phyloP scores from a whole-genome alignment of 1,284 basidiomycete genomes.

The Microbotryum silenes-acaulis region DNA sequence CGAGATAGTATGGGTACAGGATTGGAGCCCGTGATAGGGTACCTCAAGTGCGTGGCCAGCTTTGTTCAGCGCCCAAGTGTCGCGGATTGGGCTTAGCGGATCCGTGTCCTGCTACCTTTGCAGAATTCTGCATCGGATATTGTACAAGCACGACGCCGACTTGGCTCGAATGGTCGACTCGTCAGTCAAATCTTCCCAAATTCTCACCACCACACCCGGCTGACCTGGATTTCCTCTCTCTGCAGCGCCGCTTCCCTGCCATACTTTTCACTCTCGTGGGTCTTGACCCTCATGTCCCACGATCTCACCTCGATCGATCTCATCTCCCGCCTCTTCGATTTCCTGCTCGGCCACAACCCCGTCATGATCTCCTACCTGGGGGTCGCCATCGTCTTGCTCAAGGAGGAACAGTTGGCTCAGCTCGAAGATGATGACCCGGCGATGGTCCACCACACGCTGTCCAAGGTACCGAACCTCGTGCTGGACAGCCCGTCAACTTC shows the following conservation, averaged over 20 bases:
- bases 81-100: not conserved
- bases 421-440: constrained; percentile 29
- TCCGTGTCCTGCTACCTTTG: not conserved
- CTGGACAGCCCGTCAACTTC: not conserved
- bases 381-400: constrained; percentile 15
- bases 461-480: constrained; percentile 28
- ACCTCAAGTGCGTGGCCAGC: constrained; percentile 29
- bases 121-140: constrained; percentile 30
- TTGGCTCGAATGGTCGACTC: constrained; percentile 25
- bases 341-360: constrained; percentile 36
- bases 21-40: constrained; percentile 37
- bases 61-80: not conserved
- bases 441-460: constrained; percentile 31
- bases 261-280: constrained; percentile 38
- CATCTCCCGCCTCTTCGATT: constrained; percentile 36
- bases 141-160: constrained; percentile 25
- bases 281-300: constrained; percentile 37
- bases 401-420: not conserved
- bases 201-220: not conserved
- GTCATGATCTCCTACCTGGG: constrained; percentile 37
- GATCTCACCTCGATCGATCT: constrained; percentile 32
- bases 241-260: constrained; percentile 34
- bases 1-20: constrained; percentile 36
- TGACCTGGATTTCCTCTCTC: not conserved
- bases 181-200: constrained; percentile 11